A percentile compares a stretch with the other conserved stretches of the same genome.
These are phyloP conservation scores for Rhytidiadelphus loreus DNA, from an alignment of 225 moss, liverwort and hornwort genomes.

Conservation along the genomic window DNA sequence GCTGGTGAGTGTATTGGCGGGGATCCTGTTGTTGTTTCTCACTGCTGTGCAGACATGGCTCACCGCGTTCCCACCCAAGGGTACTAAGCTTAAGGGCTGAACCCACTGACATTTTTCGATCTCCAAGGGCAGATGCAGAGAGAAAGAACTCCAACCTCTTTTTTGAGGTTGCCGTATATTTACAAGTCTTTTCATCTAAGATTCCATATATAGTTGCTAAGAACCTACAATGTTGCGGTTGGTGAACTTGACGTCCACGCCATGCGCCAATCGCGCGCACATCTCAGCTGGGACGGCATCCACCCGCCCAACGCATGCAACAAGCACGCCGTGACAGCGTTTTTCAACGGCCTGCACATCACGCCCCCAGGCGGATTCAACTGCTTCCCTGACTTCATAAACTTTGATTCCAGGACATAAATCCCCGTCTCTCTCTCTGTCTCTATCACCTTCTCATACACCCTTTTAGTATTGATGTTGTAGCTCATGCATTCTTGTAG, in stretches of 20 bases:
- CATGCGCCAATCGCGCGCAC: slow-evolving; percentile 15
- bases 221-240: no score
- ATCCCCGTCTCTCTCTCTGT: neutral
- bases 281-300: slow-evolving; percentile 54
- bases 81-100: neutral
- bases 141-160: neutral
- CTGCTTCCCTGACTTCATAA: neutral
- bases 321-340: slow-evolving; percentile 21
- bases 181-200: neutral
- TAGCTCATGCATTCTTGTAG: neutral
- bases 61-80: neutral
- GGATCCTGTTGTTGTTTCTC: neutral
- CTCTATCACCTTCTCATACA: no score
- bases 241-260: slow-evolving; percentile 18
- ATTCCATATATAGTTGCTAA: neutral
- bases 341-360: slow-evolving; percentile 37
- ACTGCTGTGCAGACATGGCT: neutral
- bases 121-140: accelerated
- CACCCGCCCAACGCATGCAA: slow-evolving; percentile 37
- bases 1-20: neutral
- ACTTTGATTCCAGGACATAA: neutral
- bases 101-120: neutral
- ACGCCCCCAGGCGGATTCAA: slow-evolving; percentile 24
- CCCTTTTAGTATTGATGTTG: neutral
- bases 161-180: neutral